Percentiles rank a stretch among this genome's conserved stretches.
Conservation (phyloP, 345 rosid species). For the Moringa oleifera region DNA sequence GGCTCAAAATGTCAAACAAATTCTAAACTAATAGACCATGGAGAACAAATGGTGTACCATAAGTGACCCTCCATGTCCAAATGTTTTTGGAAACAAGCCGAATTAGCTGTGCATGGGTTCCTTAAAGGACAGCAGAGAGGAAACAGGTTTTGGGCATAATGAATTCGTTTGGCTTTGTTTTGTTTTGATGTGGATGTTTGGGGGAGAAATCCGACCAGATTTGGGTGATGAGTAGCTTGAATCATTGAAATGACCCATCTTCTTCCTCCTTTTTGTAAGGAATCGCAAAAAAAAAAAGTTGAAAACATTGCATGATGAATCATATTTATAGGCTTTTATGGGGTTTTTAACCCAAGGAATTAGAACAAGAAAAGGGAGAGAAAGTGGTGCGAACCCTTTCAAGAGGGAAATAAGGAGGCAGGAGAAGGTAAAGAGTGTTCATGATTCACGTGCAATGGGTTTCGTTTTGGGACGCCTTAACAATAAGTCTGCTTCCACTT, state of each 20-base stretch:
- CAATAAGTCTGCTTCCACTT: constrained; percentile 18
- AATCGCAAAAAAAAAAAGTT: too few relatives aligned
- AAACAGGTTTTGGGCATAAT: constrained; percentile 11
- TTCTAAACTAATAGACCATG: too few relatives aligned
- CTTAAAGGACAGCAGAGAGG: constrained; percentile 29
- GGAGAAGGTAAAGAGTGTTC: not conserved
- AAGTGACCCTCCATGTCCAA: too few relatives aligned
- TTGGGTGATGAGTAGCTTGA: not conserved
- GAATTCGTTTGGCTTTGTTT: not conserved
- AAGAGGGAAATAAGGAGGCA: not conserved
- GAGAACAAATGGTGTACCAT: too few relatives aligned
- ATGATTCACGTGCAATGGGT: constrained; percentile 37
- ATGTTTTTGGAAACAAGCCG: too few relatives aligned
- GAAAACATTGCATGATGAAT: too few relatives aligned
- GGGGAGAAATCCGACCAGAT: constrained; percentile 7
- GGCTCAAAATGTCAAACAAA: too few relatives aligned
- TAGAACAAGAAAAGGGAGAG: not conserved
- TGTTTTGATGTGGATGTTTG: constrained; percentile 33
- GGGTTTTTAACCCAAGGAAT: too few relatives aligned
- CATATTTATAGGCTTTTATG: constrained; percentile 20
- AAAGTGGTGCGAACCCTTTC: too few relatives aligned
- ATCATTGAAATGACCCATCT: too few relatives aligned
- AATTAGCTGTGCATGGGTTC: constrained; percentile 16
- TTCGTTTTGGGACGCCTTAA: constrained; percentile 15
- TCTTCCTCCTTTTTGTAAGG: too few relatives aligned